Conservation (phyloP, 2,329 filamentous ascomycete species). For the Trichoderma semiorbis region DNA sequence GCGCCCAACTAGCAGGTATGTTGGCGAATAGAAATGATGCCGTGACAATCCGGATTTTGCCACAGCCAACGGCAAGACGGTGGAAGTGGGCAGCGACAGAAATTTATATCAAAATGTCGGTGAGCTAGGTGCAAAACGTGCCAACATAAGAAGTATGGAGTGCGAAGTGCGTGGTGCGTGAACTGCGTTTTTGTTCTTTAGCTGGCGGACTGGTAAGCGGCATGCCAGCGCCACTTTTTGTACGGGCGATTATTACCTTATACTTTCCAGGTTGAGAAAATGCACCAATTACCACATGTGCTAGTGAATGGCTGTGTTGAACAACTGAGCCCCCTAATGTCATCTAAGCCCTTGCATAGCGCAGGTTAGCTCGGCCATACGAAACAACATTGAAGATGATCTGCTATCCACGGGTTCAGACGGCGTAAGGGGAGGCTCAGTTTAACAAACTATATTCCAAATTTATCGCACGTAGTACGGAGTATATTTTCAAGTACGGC, state of each 20-base stretch:
- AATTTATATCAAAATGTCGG: background rate
- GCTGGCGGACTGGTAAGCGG: background rate
- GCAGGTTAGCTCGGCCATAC: background rate
- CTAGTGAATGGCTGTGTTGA: background rate
- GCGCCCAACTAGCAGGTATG: background rate
- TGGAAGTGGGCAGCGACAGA: background rate
- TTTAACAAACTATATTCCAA: background rate
- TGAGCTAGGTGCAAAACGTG: background rate
- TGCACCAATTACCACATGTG: background rate
- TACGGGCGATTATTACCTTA: no score
- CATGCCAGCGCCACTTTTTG: background rate
- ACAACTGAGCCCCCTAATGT: background rate
- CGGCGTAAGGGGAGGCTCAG: background rate
- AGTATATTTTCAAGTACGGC: background rate
- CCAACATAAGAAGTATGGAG: background rate
- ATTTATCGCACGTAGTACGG: background rate
- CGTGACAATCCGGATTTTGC: background rate
- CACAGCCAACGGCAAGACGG: background rate
- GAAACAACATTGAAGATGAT: background rate
- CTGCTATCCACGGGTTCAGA: background rate
- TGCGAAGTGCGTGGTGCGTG: background rate
- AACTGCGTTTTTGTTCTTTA: background rate
- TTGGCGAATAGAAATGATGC: background rate
- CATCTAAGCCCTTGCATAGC: background rate
- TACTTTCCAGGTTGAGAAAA: background rate